Percentiles rank a stretch among this genome's conserved stretches.
Conservation (phyloP, 2,329 filamentous ascomycete genomes). For the Cladosporium austrohemisphaericum region DNA sequence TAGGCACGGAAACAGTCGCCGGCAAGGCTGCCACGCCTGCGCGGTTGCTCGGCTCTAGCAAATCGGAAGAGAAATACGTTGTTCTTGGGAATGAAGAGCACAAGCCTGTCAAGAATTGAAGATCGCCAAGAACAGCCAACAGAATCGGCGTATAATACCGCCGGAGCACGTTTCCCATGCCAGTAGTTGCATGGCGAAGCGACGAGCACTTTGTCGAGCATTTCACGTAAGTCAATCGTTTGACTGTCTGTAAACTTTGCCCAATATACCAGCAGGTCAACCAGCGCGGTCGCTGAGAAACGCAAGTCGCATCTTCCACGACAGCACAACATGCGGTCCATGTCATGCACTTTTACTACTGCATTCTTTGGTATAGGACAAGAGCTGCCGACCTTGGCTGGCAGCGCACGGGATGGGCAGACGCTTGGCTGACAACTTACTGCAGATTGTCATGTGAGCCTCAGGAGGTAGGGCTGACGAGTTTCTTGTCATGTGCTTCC, state of each 20-base stretch:
- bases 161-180: too few relatives aligned
- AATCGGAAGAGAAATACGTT: background rate
- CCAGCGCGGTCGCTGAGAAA: too few relatives aligned
- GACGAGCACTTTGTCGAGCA: too few relatives aligned
- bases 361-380: background rate
- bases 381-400: background rate
- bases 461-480: conserved; percentile 1
- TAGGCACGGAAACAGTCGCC: background rate
- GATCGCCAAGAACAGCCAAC: too few relatives aligned
- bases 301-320: too few relatives aligned
- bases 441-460: conserved; percentile 2
- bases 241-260: too few relatives aligned
- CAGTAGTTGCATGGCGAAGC: too few relatives aligned
- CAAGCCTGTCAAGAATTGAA: background rate
- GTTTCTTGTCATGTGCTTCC: background rate
- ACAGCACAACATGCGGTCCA: background rate
- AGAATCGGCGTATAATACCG: too few relatives aligned
- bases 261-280: too few relatives aligned
- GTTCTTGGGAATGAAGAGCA: background rate
- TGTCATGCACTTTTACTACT: too few relatives aligned
- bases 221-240: too few relatives aligned
- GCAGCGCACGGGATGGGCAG: background rate
- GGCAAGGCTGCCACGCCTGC: conserved; percentile 11
- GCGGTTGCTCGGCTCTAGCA: conserved; percentile 8
- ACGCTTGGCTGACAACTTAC: conserved; percentile 1